Base-by-base conservation (phyloP, 1,284 basidiomycete genomes). In the Ganoderma multipileum region DNA sequence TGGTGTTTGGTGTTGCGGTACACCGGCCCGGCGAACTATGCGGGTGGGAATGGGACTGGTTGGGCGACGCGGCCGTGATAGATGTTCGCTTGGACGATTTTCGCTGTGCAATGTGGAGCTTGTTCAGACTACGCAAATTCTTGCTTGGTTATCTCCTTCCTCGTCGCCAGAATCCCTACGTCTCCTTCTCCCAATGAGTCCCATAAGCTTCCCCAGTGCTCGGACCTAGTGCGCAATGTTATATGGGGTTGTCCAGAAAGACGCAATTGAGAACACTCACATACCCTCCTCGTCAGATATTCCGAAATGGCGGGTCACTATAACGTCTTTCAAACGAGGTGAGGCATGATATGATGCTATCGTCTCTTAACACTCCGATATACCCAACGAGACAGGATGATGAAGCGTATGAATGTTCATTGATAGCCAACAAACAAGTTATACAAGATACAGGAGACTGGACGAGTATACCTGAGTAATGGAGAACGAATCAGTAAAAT, bases 1-100 rank as follows among this genome's bases (percentile, higher is more conserved):
- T 60, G 58, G 58, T 41, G 58, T 39, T 7, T 60, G 58, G 58
- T 60, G 38, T 28, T 60, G 11, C 20, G 58, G 36, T 41, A 60
- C 33, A 59, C 6, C 1, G 38, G 57, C 3, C 38, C 57, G 9
- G 57, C 57, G 12, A 39, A 33, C 38, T 39, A 38, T 39, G 57
- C 57, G 20, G 38, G 57, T 5, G 38, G 57, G 20, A 12, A 16
- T 18, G 28, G 18, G 11, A 55, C 8, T 16, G 33, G 57, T 8
- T 59, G 33, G 57, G 57, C 33, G 57, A 59, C 36, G 38, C 20
- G 33, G n/a, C 36, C 54, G 16, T 55, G 38, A 59, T 55, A 18
- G n/a, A 18, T 55, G 28, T 42, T 42, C 12, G 33, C 16, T 42
- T 18, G n/a, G 47, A 50, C 9, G n/a, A 2, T 47, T n/a, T n/a